Evolutionary conservation across 129 eudicot genomes (phyloP).

Genomic region (Chrysanthemum makinoi): DNA sequence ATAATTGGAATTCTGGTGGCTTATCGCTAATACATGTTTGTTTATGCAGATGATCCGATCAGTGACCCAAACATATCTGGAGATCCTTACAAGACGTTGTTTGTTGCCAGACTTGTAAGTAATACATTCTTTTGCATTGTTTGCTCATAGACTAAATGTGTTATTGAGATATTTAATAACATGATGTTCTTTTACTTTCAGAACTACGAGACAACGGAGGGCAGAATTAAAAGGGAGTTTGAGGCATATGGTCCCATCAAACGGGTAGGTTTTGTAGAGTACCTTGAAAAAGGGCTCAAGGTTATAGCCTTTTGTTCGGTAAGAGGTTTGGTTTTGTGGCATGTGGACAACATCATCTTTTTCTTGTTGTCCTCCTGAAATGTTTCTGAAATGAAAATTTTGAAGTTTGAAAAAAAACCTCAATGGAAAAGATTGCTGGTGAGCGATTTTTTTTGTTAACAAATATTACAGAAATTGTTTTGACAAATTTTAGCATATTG

Average conservation of each 20-base stretch:
- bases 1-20: conserved; percentile 5
- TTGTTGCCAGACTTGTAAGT: conserved; percentile 93
- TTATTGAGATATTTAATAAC: conserved; percentile 7
- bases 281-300: conserved; percentile 62
- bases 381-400: background rate
- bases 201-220: conserved; percentile 97
- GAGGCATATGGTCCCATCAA: conserved; percentile 99
- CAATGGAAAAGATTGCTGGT: conserved; percentile 16
- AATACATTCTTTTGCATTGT: conserved; percentile 10
- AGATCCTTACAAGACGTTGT: conserved; percentile 95
- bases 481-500: background rate
- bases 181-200: conserved; percentile 35
- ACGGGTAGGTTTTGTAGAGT: conserved; percentile 94
- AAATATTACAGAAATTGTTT: conserved; percentile 4
- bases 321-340: conserved; percentile 51
- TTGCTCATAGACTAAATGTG: conserved; percentile 6
- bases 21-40: no score
- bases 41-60: conserved; percentile 76
- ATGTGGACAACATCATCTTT: conserved; percentile 22
- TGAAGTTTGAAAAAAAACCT: background rate
- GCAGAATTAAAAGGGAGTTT: conserved; percentile 99
- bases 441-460: background rate
- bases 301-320: conserved; percentile 82
- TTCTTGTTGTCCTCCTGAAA: conserved; percentile 20
- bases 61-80: conserved; percentile 88